Conservation (phyloP, 805 yeast species). For the Torulaspora maleeae region DNA sequence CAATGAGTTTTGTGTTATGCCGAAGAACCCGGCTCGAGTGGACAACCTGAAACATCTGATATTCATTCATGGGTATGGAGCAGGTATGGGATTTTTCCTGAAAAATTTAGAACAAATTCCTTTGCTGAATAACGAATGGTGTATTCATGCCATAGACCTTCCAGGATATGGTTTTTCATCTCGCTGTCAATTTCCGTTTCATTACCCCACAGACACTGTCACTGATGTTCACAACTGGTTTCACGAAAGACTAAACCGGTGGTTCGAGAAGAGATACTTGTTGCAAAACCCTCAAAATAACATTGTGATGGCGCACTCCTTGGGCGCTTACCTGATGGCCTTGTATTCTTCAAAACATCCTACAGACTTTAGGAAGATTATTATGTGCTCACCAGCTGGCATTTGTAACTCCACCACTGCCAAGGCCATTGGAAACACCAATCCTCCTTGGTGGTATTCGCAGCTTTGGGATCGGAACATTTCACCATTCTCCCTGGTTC, state of each 20-base stretch:
- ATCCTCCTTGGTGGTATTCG: constrained; percentile 72
- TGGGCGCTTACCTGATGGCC: constrained; percentile 83
- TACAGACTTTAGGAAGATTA: constrained; percentile 54
- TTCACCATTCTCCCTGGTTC: constrained; percentile 78
- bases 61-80: constrained; percentile 91
- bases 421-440: constrained; percentile 27
- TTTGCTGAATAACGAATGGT: constrained; percentile 47
- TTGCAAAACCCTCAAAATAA: constrained; percentile 37
- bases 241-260: constrained; percentile 47
- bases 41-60: constrained; percentile 49
- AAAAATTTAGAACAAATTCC: constrained; percentile 62
- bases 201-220: constrained; percentile 25
- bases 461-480: constrained; percentile 81
- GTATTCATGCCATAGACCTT: constrained; percentile 79
- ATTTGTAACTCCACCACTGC: constrained; percentile 41
- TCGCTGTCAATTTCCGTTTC: constrained; percentile 59
- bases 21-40: constrained; percentile 36
- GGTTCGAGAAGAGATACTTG: constrained; percentile 34
- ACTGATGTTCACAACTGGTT: constrained; percentile 37
- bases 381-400: constrained; percentile 91
- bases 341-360: constrained; percentile 62
- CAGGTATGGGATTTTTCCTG: constrained; percentile 81
- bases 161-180: constrained; percentile 90
- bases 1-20: constrained; percentile 69
- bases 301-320: constrained; percentile 76